Evolutionary conservation across 768 basidiomycete genomes (phyloP).

Genomic region (Asterophora parasitica): DNA sequence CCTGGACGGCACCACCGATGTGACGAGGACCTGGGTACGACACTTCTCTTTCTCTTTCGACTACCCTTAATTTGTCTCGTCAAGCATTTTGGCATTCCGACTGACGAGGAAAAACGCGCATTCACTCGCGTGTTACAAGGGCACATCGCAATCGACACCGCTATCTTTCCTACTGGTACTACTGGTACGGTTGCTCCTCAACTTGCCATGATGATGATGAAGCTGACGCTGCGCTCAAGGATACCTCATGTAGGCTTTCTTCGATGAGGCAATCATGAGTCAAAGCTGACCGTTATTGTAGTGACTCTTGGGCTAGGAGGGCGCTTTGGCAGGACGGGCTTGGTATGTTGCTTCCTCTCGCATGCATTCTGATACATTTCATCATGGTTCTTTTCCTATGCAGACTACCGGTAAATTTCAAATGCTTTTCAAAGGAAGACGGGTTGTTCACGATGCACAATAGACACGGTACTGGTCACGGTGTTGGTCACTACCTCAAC

Average conservation of each 20-base stretch:
- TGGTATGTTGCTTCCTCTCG: conserved; percentile 38
- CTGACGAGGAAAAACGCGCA: conserved; percentile 75
- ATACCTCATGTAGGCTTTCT: conserved; percentile 49
- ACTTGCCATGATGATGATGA: neutral
- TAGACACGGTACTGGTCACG: conserved; percentile 92
- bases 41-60: neutral
- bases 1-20: conserved; percentile 91
- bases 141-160: conserved; percentile 84
- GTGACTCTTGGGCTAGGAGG: conserved; percentile 77
- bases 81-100: conserved; percentile 86
- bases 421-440: neutral
- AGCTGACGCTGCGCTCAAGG: conserved; percentile 29
- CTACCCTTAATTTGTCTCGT: neutral
- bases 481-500: conserved; percentile 91
- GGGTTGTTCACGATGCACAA: conserved; percentile 5
- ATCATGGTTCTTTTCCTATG: neutral
- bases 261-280: neutral
- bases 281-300: conserved; percentile 22
- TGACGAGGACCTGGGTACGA: conserved; percentile 80
- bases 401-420: conserved; percentile 52
- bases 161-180: conserved; percentile 77
- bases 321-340: conserved; percentile 85
- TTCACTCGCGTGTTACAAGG: conserved; percentile 92
- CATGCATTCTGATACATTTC: neutral
- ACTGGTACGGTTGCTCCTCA: conserved; percentile 43